phyloP scores from a whole-genome alignment of 805 yeast species.

The Schwanniomyces polymorphus region DNA sequence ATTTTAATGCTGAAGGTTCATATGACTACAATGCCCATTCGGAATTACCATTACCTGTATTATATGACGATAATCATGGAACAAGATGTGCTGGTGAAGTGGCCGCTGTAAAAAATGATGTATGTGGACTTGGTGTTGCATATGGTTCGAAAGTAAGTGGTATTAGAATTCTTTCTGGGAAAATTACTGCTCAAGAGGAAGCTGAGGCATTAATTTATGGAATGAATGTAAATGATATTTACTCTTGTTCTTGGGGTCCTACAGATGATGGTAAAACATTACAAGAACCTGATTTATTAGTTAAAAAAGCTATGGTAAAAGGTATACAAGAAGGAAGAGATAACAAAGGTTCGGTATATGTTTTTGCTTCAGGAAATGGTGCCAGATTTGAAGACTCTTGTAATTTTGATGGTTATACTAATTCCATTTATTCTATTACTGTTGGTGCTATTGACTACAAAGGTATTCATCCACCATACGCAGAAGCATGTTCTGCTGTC shows the following conservation, averaged over 20 bases:
- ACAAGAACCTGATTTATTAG: conserved; percentile 80
- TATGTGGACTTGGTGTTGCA: conserved; percentile 98
- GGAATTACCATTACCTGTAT: conserved; percentile 74
- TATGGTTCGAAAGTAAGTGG: conserved; percentile 85
- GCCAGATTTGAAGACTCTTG: conserved; percentile 82
- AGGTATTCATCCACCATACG: conserved; percentile 84
- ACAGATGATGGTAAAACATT: conserved; percentile 86
- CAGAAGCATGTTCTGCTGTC: conserved; percentile 94
- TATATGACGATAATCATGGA: conserved; percentile 87
- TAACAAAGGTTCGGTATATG: conserved; percentile 83
- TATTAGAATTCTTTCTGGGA: conserved; percentile 80
- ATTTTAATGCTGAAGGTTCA: conserved; percentile 76
- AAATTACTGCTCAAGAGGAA: conserved; percentile 82
- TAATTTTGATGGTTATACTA: conserved; percentile 96
- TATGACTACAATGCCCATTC: conserved; percentile 88
- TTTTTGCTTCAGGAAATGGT: conserved; percentile 96
- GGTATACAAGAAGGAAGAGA: conserved; percentile 82
- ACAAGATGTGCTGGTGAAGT: conserved; percentile 98
- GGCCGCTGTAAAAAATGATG: conserved; percentile 83
- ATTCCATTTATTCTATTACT: conserved; percentile 90
- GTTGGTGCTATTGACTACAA: conserved; percentile 90
- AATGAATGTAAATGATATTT: conserved; percentile 83
- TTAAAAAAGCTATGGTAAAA: conserved; percentile 77
- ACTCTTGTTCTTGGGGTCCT: conserved; percentile 99
- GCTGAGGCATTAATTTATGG: conserved; percentile 85